Evolutionary conservation across 2,329 filamentous ascomycete species (phyloP), one percentile per base, ranked within the genome.

Genomic region (Colletotrichum sp.): DNA sequence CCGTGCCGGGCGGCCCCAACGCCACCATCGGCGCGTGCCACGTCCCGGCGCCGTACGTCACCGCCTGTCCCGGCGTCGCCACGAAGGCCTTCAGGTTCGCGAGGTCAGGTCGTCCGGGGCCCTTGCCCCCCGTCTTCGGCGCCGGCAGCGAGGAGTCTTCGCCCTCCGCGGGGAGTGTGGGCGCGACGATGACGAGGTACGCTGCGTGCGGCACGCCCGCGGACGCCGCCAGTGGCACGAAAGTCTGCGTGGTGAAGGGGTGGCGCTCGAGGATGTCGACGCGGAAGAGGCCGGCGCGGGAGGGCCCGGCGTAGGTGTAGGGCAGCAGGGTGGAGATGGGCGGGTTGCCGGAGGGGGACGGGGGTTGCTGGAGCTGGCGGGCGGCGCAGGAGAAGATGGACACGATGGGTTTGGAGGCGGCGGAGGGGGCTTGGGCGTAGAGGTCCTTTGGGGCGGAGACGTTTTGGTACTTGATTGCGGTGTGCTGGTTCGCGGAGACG

Each of bases 11-110:
- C 4, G 82, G 78, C 0, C 96, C 96, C 65, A 99, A 85, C 18
- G 95, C 96, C 16, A 96, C 94, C 96, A 99, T 99, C 1, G 97
- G 97, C 77, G 96, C 96, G 87, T 99, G 97, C 92, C 96, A 99
- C 70, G 96, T 98, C 7, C 95, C 97, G 2, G 95, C 93, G 2
- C 91, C 95, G 84, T 99, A 99, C 4, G 96, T 98, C 16, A 99
- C 95, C 13, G 95, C 96, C 86, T 98, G 95, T 28, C 90, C 89
- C 4, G 92, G 93, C 66, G 89, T 91, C 2, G 95, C 96, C 71
- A 98, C 86, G 83, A 98, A 99, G 0, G 96, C 96, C 79, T 89
- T 90, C 52, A 98, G 80, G 10, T 90, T 89, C 26, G 84, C 83
- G 55, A 98, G 82, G 83, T 98, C 95, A 0, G 97, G 96, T 21